Evolutionary conservation across 768 basidiomycete genomes (phyloP), one percentile per base, ranked within the genome.

Genomic region (Pleurotus djamor): DNA sequence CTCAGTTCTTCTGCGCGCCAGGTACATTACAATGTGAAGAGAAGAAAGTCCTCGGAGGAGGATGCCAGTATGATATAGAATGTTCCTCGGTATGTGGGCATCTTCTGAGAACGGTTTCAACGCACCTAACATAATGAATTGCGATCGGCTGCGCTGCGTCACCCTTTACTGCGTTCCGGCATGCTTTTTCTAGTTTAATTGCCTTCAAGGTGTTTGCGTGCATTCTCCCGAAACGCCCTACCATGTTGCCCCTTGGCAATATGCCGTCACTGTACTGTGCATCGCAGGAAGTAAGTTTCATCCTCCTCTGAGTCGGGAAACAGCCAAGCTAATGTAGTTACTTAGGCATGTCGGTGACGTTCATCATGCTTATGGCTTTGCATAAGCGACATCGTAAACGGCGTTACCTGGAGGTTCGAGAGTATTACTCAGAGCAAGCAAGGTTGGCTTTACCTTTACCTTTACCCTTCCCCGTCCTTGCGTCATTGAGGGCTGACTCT

Each of bases 1-100:
- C 82, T 2, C 72, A 69, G 9, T 69, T 83, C 6, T 87, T 83
- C 69, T 89, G 88, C 67, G 83, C 84, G 60, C 72, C 76, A 5
- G 64, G 66, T 1, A 58, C 71, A 2, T 60, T 71, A 21, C 71
- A 76, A 6, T 89, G 87, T 62, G 66, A 81, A 49, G 69, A 69
- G 52, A 76, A 74, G 36, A 81, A 81, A 61, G 59, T 63, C 1
- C 35, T 83, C 21, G 81, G 80, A 0, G 65, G 61, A 4, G 55
- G 68, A 0, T 89, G 88, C 65, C 61, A 63, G 4, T 74, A 74
- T 8, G 85, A 89, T 66, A 76, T 79, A 48, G 82, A 87, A 74
- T 89, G 83, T 63, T 66, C 71, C 56, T 67, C 74, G 52, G 82
- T 82, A 37, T 16, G 76, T 62, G 13, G 45, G 7, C 45, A n/a